phyloP scores from a whole-genome alignment of 768 basidiomycete species.

The Collybiopsis luxurians region DNA sequence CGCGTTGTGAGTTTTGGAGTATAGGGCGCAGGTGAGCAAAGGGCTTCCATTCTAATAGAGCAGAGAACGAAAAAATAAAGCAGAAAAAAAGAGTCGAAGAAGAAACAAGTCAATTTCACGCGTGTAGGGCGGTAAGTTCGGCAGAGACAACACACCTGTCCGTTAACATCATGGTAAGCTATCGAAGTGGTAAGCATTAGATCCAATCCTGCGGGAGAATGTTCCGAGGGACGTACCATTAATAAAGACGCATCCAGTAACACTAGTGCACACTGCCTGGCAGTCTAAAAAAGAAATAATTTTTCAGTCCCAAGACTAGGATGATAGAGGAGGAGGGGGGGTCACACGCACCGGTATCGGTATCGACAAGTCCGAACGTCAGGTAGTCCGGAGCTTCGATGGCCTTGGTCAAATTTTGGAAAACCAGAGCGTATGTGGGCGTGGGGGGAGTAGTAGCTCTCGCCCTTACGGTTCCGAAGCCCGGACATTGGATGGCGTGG shows the following conservation, averaged over 20 bases:
- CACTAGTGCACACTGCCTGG: conserved; percentile 27
- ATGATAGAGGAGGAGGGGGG: no score
- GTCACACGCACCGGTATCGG: conserved; percentile 26
- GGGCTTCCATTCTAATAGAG: conserved; percentile 33
- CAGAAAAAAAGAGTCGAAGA: not conserved
- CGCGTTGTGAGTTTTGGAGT: conserved; percentile 29
- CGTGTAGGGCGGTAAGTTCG: no score
- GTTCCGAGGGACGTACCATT: conserved; percentile 23
- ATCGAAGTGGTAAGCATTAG: not conserved
- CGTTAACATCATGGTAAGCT: conserved; percentile 36
- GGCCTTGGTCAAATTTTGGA: conserved; percentile 27
- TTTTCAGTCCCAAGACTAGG: no score
- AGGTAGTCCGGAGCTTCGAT: conserved; percentile 28
- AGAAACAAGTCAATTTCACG: not conserved
- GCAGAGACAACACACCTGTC: conserved; percentile 23
- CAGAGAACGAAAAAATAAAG: not conserved
- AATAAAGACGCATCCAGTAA: conserved; percentile 27
- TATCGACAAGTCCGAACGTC: conserved; percentile 35
- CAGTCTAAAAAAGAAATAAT: conserved; percentile 17
- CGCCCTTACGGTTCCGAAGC: no score
- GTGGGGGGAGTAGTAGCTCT: no score
- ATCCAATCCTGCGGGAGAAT: no score
- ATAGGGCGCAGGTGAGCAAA: conserved; percentile 32
- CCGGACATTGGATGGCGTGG: conserved; percentile 14
- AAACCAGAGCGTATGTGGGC: conserved; percentile 6